Evolutionary conservation across 495 filamentous ascomycete species (phyloP), one percentile per base, ranked within the genome.

Genomic region (Penicillium mononematosum): DNA sequence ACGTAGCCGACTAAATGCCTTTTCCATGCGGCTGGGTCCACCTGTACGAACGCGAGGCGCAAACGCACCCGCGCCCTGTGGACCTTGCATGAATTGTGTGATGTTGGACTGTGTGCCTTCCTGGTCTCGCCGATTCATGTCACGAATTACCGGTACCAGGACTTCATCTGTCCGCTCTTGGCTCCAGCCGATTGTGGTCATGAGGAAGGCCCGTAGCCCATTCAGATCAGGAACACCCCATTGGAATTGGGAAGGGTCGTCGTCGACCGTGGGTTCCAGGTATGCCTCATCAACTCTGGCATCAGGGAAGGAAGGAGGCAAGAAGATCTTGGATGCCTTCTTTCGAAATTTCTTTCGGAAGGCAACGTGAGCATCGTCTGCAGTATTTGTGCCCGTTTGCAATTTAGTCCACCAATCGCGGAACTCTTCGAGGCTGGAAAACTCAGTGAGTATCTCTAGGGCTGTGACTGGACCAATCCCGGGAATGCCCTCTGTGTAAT

Each of bases 31-130:
- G 78, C 88, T 92, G 55, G 83, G 85, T 34, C 81, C 82, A 16
- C 73, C 82, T 1, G 55, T 63, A 51, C 79, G 82, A 59, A 83
- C 81, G 44, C 89, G 82, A 1, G 91, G 92, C 29, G 91, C 91
- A 78, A 94, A 96, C 1, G 85, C 85, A 47, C 88, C 86, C 38
- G 77, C 78, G 0, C 87, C 87, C 0, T 83, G 83, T 4, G 72
- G 73, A 1, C 86, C 84, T 20, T 78, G 75, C 70, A 98, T 94
- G 67, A 85, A 98, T 24, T 84, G 79, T n/a, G 94, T 98, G 60
- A 98, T 96, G 68, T 98, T 98, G 31, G 84, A 85, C 78, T 98
- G 94, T 19, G 92, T 96, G 1, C 95, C 94, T 70, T 98, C 94
- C 12, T 81, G 78, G 57, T 88, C 86, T 34, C 93, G 77, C 2